Percentiles rank a stretch among this genome's conserved stretches.
phyloP scores from a whole-genome alignment of 768 basidiomycete genomes.

The Suillus alpinus region DNA sequence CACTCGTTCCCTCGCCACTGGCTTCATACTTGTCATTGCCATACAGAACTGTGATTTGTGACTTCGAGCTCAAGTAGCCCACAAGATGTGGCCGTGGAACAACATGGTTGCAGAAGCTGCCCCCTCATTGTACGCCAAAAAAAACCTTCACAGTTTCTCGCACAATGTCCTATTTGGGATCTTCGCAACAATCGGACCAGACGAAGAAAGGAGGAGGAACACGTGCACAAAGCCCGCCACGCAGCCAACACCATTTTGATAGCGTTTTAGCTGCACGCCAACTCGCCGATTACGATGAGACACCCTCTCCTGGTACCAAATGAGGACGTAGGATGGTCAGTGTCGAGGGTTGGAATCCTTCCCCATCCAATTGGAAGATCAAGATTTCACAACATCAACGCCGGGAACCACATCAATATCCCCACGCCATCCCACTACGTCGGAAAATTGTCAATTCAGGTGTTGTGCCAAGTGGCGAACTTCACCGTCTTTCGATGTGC shows the following conservation, averaged over 20 bases:
- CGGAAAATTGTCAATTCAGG: not conserved
- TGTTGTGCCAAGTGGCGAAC: not conserved
- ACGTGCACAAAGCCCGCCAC: not conserved
- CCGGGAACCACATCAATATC: not conserved
- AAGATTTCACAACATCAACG: not conserved
- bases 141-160: not conserved
- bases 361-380: not conserved
- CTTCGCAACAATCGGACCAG: not conserved
- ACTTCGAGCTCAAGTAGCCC: not conserved
- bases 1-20: not conserved
- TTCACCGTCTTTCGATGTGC: not conserved
- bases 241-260: not conserved
- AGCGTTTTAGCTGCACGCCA: not conserved
- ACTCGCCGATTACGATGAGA: not conserved
- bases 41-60: not conserved
- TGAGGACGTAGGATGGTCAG: not conserved
- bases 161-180: not conserved
- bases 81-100: not conserved
- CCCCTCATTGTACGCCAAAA: not conserved
- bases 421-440: not conserved
- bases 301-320: not conserved
- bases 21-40: not conserved
- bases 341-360: not conserved
- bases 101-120: not conserved
- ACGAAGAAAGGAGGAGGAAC: not conserved